Evolutionary conservation across 768 basidiomycete species (phyloP), one percentile per base, ranked within the genome.

Genomic region (Lactarius indigo): DNA sequence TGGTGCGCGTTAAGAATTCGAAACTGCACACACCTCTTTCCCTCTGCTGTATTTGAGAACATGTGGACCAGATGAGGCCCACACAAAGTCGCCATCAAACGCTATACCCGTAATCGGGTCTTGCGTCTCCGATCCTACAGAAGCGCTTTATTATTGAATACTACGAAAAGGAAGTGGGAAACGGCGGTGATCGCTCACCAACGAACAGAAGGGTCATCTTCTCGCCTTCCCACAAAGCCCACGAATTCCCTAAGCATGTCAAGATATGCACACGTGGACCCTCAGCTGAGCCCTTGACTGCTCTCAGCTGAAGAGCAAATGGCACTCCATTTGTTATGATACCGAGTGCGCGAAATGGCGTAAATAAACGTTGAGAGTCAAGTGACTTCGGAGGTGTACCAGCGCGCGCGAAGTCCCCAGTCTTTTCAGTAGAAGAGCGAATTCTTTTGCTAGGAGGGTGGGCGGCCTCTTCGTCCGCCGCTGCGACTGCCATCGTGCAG

Each of bases 211-310:
- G 78, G 37, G 82, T 83, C 92, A 98, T 95, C 78, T 90, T 94
- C 31, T 88, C 91, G 26, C 94, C 96, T 72, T 97, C 94, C 96
- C 96, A 98, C 73, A 97, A 80, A 20, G 94, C 92, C 96, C 96
- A 98, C 70, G 91, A 86, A 65, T 81, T 85, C 7, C 96, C 96
- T 9, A 98, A 78, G 72, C 92, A 95, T 13, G 94, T 96, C 39
- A 97, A 77, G 52, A 98, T 79, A 68, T 94, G 90, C 64, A 96
- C 81, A 57, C 86, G 84, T 1, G 96, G 94, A 3, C 90, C 92
- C 23, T 90, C 89, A 1, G 91, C 85, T 26, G 92, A 86, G 30
- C 92, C 92, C 75, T 95, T 96, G 73, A 88, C 82, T 1, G 91
- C 87, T 62, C 93, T 85, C 2, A 90, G 87, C 80, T 96, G 94